Conservation (phyloP, 768 basidiomycete genomes). For the Phaeolepiota aurea region DNA sequence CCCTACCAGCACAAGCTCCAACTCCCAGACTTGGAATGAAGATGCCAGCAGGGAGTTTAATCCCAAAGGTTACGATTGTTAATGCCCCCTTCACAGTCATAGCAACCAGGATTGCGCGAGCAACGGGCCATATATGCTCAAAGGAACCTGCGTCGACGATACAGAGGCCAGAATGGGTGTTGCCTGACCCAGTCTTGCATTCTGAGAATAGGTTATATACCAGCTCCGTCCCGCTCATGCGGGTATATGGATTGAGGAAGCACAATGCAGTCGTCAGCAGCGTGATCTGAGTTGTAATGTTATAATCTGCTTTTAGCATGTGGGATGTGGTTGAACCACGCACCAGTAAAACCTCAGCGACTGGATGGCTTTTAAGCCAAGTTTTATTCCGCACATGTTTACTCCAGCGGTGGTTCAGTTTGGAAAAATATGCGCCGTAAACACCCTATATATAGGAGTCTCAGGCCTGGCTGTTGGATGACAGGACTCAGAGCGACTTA, state of each 20-base stretch:
- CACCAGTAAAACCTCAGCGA: slow-evolving; percentile 79
- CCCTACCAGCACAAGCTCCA: slow-evolving; percentile 87
- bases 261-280: slow-evolving; percentile 67
- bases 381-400: slow-evolving; percentile 74
- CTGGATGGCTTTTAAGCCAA: slow-evolving; percentile 73
- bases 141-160: slow-evolving; percentile 51
- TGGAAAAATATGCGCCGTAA: slow-evolving; percentile 91
- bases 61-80: slow-evolving; percentile 88
- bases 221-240: slow-evolving; percentile 93
- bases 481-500: slow-evolving; percentile 35
- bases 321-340: slow-evolving; percentile 20
- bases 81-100: slow-evolving; percentile 75
- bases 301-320: too few relatives aligned
- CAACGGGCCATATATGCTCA: slow-evolving; percentile 50
- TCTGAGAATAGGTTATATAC: slow-evolving; percentile 89
- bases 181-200: slow-evolving; percentile 52
- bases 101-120: slow-evolving; percentile 60
- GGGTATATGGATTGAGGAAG: slow-evolving; percentile 84
- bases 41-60: slow-evolving; percentile 87
- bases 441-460: too few relatives aligned
- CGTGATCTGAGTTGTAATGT: slow-evolving; percentile 48
- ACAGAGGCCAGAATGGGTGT: slow-evolving; percentile 63
- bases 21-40: slow-evolving; percentile 96
- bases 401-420: slow-evolving; percentile 85
- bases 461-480: too few relatives aligned